These are phyloP conservation scores for Gymnopilus junonius DNA, from an alignment of 768 basidiomycete genomes.

Conservation along the genomic window DNA sequence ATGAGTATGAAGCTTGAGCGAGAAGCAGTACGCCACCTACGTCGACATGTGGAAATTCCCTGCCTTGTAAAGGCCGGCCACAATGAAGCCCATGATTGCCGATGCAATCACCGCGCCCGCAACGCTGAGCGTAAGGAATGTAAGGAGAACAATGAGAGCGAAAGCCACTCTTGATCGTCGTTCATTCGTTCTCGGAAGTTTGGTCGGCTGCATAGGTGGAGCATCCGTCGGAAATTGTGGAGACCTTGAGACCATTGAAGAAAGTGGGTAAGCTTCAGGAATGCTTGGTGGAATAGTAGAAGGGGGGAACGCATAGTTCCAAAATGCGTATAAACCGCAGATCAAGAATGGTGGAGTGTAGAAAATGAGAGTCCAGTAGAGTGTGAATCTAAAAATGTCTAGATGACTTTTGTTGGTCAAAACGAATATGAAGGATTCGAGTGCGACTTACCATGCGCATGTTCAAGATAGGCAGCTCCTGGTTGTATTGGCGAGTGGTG, in stretches of 20 bases:
- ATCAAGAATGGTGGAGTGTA: conserved; percentile 54
- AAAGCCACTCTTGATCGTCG: conserved; percentile 51
- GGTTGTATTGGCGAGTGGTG: conserved; percentile 43
- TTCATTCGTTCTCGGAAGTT: conserved; percentile 35
- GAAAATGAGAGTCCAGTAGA: conserved; percentile 56
- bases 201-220: conserved; percentile 10
- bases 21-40: conserved; percentile 31
- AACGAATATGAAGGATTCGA: not conserved
- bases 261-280: conserved; percentile 17
- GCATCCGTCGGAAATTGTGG: not conserved
- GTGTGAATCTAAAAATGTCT: conserved; percentile 58
- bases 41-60: conserved; percentile 56
- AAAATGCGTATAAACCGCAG: conserved; percentile 54
- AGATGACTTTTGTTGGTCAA: not conserved
- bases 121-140: conserved; percentile 44
- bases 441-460: conserved; percentile 38
- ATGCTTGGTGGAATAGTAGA: conserved; percentile 7
- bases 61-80: conserved; percentile 48
- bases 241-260: conserved; percentile 2
- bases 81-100: conserved; percentile 48
- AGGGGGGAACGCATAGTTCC: conserved; percentile 56
- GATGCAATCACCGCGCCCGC: conserved; percentile 52
- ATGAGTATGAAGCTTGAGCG: not conserved
- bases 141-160: conserved; percentile 48
- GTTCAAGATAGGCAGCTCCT: conserved; percentile 47